Percentiles rank a stretch among this genome's conserved stretches.
Evolutionary conservation across 257 asterid species (phyloP).

Genomic region (Ilex asprella): DNA sequence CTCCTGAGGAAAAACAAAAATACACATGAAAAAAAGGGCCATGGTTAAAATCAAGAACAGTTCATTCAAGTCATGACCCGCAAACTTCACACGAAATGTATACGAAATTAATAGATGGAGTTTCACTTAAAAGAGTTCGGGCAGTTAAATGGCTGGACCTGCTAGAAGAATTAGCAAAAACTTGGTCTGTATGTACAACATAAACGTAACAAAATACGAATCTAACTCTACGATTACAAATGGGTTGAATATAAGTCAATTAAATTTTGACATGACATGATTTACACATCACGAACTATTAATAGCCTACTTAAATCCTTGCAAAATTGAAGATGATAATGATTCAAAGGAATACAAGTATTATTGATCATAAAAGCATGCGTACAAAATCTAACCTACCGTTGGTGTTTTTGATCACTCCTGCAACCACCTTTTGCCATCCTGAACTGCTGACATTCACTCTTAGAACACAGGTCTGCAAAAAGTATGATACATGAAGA

Average conservation of each 20-base stretch:
- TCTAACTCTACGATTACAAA: too few species aligned
- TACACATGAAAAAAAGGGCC: background rate
- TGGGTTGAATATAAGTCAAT: too few species aligned
- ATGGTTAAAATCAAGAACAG: background rate
- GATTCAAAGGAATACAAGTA: too few species aligned
- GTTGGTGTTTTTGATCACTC: conserved; percentile 5
- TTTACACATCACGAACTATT: too few species aligned
- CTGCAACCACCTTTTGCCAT: conserved; percentile 21
- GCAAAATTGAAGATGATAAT: too few species aligned
- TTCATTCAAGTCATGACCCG: background rate
- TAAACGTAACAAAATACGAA: too few species aligned
- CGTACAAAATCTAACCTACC: background rate
- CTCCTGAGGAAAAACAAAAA: background rate
- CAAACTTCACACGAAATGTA: background rate
- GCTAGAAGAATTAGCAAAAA: too few species aligned
- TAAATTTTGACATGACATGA: too few species aligned
- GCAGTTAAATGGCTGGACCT: too few species aligned
- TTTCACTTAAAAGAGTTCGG: background rate
- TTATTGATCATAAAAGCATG: background rate
- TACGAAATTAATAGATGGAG: background rate
- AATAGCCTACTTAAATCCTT: too few species aligned
- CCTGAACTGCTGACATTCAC: conserved; percentile 20
- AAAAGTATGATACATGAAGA: background rate
- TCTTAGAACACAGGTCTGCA: conserved; percentile 25
- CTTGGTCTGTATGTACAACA: too few species aligned